Conservation (phyloP, 1,284 basidiomycete genomes). For the Mycocalia duriaeana region DNA sequence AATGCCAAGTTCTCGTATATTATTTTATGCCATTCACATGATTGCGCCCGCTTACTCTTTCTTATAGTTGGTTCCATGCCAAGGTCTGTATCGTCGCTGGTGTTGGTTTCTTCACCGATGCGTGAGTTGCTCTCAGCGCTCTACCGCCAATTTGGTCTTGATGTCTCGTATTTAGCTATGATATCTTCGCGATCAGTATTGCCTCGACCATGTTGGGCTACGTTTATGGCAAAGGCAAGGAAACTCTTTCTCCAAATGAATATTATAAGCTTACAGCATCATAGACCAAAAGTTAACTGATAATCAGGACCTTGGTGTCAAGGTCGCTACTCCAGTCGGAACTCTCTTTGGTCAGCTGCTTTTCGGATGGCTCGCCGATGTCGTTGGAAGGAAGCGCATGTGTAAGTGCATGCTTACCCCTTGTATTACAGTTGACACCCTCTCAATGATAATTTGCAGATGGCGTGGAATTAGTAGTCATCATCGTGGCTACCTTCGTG, state of each 20-base stretch:
- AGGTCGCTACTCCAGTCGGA: conserved; percentile 54
- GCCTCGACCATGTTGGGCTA: conserved; percentile 61
- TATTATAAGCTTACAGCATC: neutral
- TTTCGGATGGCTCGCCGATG: conserved; percentile 52
- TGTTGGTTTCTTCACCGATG: conserved; percentile 69
- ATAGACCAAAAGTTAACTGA: conserved; percentile 31
- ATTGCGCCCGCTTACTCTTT: conserved; percentile 2
- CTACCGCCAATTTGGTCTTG: neutral
- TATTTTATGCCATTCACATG: neutral
- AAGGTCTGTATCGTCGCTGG: conserved; percentile 59
- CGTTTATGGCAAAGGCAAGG: conserved; percentile 42
- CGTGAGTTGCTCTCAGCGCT: conserved; percentile 32
- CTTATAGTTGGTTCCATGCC: conserved; percentile 45
- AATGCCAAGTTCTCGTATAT: conserved; percentile 55
- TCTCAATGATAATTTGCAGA: conserved; percentile 46
- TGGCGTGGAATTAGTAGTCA: conserved; percentile 69
- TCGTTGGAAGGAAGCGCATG: conserved; percentile 47
- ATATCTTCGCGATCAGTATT: conserved; percentile 62
- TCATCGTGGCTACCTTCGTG: conserved; percentile 58
- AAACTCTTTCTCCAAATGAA: neutral
- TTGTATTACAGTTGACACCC: too few species aligned
- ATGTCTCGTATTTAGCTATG: conserved; percentile 33
- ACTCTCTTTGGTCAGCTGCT: conserved; percentile 47
- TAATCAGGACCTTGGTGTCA: conserved; percentile 63
- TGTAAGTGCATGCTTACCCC: too few species aligned